These are phyloP conservation scores for Claviceps quebecensis DNA, from an alignment of 2,329 filamentous ascomycete species.

Conservation along the genomic window DNA sequence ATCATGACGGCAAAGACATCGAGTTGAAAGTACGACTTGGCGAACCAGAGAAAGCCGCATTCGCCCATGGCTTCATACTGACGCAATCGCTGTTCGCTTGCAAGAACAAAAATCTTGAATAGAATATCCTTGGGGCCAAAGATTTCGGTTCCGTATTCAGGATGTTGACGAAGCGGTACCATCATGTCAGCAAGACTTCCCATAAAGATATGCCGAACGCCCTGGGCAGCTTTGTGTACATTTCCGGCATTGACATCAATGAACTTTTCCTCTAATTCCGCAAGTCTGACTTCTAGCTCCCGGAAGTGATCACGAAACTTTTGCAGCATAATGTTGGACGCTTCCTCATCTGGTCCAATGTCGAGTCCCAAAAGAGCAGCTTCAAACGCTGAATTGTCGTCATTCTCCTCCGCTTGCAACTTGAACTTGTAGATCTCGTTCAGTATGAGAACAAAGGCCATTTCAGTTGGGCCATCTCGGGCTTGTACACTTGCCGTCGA, in stretches of 20 bases:
- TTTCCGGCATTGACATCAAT: conserved; percentile 38
- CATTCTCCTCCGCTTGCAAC: conserved; percentile 25
- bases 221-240: conserved; percentile 35
- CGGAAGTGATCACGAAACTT: conserved; percentile 28
- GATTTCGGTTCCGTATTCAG: conserved; percentile 36
- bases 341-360: conserved; percentile 14
- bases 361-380: conserved; percentile 33
- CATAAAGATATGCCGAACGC: conserved; percentile 32
- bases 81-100: conserved; percentile 32
- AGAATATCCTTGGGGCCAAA: conserved; percentile 36
- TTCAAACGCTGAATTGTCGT: conserved; percentile 33
- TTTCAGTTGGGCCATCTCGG: conserved; percentile 44
- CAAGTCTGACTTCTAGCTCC: conserved; percentile 28
- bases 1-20: conserved; percentile 42
- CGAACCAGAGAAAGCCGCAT: conserved; percentile 41
- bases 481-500: conserved; percentile 36
- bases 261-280: conserved; percentile 33
- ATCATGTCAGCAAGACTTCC: conserved; percentile 35
- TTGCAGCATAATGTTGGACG: conserved; percentile 4
- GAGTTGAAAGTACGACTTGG: conserved; percentile 39
- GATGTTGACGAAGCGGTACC: conserved; percentile 30
- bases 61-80: conserved; percentile 29
- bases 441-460: conserved; percentile 40
- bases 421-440: conserved; percentile 38
- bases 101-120: conserved; percentile 38